Evolutionary conservation across 306 rosid genomes (phyloP).

Genomic region (Glycine latifolia): DNA sequence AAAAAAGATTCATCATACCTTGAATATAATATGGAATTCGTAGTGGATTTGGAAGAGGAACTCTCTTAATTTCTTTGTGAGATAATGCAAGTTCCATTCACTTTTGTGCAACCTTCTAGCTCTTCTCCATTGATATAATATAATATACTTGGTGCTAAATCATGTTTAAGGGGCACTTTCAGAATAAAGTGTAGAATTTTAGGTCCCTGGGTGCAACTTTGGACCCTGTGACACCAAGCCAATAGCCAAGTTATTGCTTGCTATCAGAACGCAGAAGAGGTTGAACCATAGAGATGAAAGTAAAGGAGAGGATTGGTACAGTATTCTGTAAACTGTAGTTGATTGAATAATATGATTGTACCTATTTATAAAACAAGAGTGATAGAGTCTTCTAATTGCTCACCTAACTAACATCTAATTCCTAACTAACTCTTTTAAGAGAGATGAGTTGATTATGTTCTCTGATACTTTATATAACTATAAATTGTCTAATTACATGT

Average conservation of each 20-base stretch:
- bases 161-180: neutral
- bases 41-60: neutral
- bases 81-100: neutral
- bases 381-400: neutral
- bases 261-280: too few species aligned
- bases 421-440: neutral
- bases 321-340: too few species aligned
- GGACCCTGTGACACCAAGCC: neutral
- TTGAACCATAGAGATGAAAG: too few species aligned
- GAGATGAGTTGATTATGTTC: neutral
- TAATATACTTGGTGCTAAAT: neutral
- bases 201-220: neutral
- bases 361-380: neutral
- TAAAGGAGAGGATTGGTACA: too few species aligned
- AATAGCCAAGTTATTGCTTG: too few species aligned
- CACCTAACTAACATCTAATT: neutral
- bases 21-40: neutral
- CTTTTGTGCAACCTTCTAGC: neutral
- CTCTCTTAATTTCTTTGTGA: neutral
- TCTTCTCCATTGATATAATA: neutral
- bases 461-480: neutral
- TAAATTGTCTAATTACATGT: constrained; percentile 6
- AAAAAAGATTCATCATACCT: neutral
- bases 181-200: neutral
- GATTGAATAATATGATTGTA: neutral